Evolutionary conservation across 164 flowering plant species (phyloP).

Genomic region (Vitis vinifera): ASM3070453v1 NC_081811.1:19758501-19759000

Average conservation of each 20-base stretch:
- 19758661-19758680: background rate
- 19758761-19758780: slow-evolving; percentile 83
- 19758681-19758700: background rate
- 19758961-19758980: no score
- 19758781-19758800: slow-evolving; percentile 65
- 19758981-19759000: background rate
- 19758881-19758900: no score
- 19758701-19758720: background rate
- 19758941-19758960: background rate
- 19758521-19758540: background rate
- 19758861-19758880: background rate
- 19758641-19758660: background rate
- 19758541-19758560: background rate
- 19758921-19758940: background rate
- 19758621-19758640: background rate
- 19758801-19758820: slow-evolving; percentile 85
- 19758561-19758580: background rate
- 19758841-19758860: background rate
- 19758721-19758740: background rate
- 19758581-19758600: background rate
- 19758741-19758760: slow-evolving; percentile 91
- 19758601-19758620: no score
- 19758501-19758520: background rate
- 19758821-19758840: slow-evolving; percentile 47
- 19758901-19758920: no score